Base-by-base conservation (phyloP, 1,284 basidiomycete species). In the Ganoderma boninense region DNA sequence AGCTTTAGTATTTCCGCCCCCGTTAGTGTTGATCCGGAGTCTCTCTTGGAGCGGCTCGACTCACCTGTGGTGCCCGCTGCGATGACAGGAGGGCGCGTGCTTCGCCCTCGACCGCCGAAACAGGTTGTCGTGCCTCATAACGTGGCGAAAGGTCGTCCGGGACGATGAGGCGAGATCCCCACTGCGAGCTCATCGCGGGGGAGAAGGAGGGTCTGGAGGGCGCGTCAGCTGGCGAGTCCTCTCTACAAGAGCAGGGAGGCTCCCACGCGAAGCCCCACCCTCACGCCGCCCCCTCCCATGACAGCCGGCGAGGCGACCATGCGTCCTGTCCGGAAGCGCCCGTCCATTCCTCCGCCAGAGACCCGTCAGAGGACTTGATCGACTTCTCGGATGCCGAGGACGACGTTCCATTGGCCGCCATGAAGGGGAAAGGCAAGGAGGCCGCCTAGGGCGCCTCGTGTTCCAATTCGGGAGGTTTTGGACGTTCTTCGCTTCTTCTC, bases 271-370 rank as follows among this genome's bases (percentile, higher is more conserved):
- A 49, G 46, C 2, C 20, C 46, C 46, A 8, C 46, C 46, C 46
- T 23, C n/a, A 7, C 2, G 0, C 46, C 46, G 20, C 0, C 1
- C 46, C 46, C 46, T n/a, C 46, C 14, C 6, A 5, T 7, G 46
- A 49, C 46, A n/a, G 46, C 46, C 20, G 10, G 46, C 46, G 20
- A 49, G 20, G 46, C 20, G 46, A 49, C 46, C 46, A 20, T n/a
- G 46, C 20, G 20, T 49, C 46, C 46, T 49, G 46, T n/a, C n/a
- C 20, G 20, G 46, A 14, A 0, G 20, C 20, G 20, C 46, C 13
- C 46, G 8, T n/a, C 20, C 20, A n/a, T 49, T n/a, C 46, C 46
- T n/a, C 64, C 56, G 2, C 52, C 70, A 1, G 68, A 71, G 62
- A 67, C 65, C 13, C 68, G 70, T 13, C 65, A n/a, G n/a, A n/a